Percentiles rank a stretch among this genome's conserved stretches.
phyloP scores from a whole-genome alignment of 495 filamentous ascomycete genomes.

The Echria macrotheca region DNA sequence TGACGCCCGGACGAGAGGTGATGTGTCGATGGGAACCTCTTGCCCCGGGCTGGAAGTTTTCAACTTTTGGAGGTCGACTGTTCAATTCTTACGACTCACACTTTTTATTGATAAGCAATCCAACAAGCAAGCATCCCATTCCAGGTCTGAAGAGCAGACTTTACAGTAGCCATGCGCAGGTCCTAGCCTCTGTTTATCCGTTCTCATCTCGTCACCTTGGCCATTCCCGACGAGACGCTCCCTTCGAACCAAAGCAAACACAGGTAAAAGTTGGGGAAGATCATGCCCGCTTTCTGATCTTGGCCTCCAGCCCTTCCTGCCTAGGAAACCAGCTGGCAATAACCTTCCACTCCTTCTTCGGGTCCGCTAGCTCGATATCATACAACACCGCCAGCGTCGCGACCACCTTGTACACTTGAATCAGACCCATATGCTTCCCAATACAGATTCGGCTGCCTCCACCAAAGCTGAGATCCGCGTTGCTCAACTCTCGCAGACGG shows the following conservation, averaged over 20 bases:
- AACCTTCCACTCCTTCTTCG: constrained; percentile 31
- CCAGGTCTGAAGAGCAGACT: background rate
- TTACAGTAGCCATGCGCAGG: background rate
- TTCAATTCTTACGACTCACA: too few relatives aligned
- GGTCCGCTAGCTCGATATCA: constrained; percentile 30
- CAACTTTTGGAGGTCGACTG: too few relatives aligned
- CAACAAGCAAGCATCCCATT: background rate
- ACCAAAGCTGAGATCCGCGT: constrained; percentile 36
- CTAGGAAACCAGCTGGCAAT: constrained; percentile 36
- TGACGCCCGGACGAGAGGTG: too few relatives aligned
- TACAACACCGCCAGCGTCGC: constrained; percentile 30
- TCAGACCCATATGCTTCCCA: constrained; percentile 36
- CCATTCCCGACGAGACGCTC: too few relatives aligned
- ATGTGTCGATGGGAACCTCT: too few relatives aligned
- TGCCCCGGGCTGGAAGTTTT: too few relatives aligned
- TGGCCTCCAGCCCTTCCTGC: constrained; percentile 21
- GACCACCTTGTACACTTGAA: constrained; percentile 42
- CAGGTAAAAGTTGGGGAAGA: background rate
- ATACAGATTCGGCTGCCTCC: constrained; percentile 35
- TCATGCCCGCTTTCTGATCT: background rate
- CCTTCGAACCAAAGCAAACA: too few relatives aligned
- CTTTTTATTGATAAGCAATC: too few relatives aligned
- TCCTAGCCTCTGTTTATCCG: background rate
- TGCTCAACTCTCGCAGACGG: constrained; percentile 27
- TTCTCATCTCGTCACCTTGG: too few relatives aligned